phyloP scores from a whole-genome alignment of 2,329 filamentous ascomycete genomes.

The Rachicladosporium sp. region DNA sequence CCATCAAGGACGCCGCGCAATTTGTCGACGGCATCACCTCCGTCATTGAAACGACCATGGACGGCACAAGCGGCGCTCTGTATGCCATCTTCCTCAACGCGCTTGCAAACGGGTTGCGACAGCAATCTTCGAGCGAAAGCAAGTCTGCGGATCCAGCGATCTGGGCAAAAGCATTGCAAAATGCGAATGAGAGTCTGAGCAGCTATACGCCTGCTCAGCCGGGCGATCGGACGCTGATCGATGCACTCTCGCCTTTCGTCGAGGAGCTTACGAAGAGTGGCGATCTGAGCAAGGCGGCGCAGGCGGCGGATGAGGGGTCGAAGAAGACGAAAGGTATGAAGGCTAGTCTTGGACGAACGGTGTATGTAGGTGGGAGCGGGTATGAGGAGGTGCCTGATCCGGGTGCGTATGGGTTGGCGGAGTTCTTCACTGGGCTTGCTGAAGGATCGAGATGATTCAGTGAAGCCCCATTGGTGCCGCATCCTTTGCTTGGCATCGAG shows the following conservation, averaged over 20 bases:
- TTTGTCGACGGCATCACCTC: slow-evolving; percentile 49
- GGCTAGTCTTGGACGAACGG: slow-evolving; percentile 70
- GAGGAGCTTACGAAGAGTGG: slow-evolving; percentile 53
- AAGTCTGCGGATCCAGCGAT: slow-evolving; percentile 29
- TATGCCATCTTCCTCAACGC: slow-evolving; percentile 87
- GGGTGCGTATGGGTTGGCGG: slow-evolving; percentile 64
- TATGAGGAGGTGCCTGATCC: slow-evolving; percentile 64
- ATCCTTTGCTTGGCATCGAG: too few relatives aligned
- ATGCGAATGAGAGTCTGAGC: slow-evolving; percentile 57
- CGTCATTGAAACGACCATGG: slow-evolving; percentile 58
- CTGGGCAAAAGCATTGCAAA: slow-evolving; percentile 57
- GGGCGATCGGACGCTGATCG: slow-evolving; percentile 81
- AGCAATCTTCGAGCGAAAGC: slow-evolving; percentile 33
- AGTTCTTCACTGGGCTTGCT: slow-evolving; percentile 70
- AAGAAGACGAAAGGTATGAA: slow-evolving; percentile 85
- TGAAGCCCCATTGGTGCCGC: too few relatives aligned
- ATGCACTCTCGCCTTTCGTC: slow-evolving; percentile 82
- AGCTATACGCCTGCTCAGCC: slow-evolving; percentile 82
- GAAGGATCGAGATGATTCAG: slow-evolving; percentile 26
- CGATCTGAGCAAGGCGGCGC: slow-evolving; percentile 59
- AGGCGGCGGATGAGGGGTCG: slow-evolving; percentile 62
- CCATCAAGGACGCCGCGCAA: slow-evolving; percentile 39
- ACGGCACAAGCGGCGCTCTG: slow-evolving; percentile 63
- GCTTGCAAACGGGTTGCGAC: slow-evolving; percentile 54
- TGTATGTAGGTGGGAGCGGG: slow-evolving; percentile 68